A percentile compares a stretch with the other conserved stretches of the same genome.
Conservation (phyloP, 2,329 filamentous ascomycete genomes). For the Graphiopsis chlorocephala region DNA sequence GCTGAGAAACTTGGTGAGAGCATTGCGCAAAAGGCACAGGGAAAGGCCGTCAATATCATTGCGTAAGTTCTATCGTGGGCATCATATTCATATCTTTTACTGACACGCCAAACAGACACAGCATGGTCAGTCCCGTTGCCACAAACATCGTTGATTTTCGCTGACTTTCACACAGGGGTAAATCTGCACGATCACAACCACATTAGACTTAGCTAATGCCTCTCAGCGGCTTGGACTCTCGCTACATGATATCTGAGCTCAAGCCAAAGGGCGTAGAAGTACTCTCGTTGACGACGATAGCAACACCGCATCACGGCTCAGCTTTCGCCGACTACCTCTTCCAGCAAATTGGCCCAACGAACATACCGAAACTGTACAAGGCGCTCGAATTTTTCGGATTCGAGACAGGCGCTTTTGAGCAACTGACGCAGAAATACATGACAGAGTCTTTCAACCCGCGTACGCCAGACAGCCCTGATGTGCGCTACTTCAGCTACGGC, state of each 20-base stretch:
- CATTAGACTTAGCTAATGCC: neutral
- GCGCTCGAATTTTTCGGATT: conserved; percentile 54
- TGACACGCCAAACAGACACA: conserved; percentile 48
- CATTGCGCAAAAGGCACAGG: conserved; percentile 53
- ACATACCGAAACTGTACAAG: conserved; percentile 55
- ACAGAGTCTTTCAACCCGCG: conserved; percentile 56
- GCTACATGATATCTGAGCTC: conserved; percentile 62
- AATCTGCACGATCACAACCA: conserved; percentile 16
- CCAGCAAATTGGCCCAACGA: conserved; percentile 53
- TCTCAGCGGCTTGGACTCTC: conserved; percentile 58
- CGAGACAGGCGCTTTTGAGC: conserved; percentile 60
- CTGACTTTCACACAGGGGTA: conserved; percentile 37
- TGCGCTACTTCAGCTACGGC: conserved; percentile 64
- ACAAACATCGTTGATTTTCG: neutral
- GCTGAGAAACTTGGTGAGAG: conserved; percentile 53
- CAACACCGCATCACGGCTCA: conserved; percentile 60
- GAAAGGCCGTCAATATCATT: conserved; percentile 62
- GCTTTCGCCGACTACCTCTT: conserved; percentile 62
- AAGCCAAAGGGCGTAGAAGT: conserved; percentile 69
- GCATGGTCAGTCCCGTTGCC: conserved; percentile 41
- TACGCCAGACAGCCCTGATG: conserved; percentile 54
- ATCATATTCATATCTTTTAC: neutral
- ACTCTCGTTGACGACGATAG: conserved; percentile 63
- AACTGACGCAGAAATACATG: conserved; percentile 60
- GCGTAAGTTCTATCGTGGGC: conserved; percentile 48